Percentiles rank a stretch among this genome's conserved stretches.
phyloP scores from a whole-genome alignment of 1,284 basidiomycete species.

The Volvariella volvacea region DNA sequence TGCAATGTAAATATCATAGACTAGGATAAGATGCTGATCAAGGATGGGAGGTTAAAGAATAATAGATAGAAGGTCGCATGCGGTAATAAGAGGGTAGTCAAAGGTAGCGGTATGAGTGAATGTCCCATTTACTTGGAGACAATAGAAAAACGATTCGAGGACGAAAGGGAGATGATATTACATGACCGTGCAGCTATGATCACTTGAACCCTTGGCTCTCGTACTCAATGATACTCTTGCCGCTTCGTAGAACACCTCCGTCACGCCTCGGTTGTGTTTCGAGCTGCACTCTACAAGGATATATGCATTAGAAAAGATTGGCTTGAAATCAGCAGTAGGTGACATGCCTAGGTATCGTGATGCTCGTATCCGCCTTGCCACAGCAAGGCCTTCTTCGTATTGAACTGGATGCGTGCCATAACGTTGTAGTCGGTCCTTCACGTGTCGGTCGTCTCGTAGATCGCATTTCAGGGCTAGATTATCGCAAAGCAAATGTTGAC shows the following conservation, averaged over 20 bases:
- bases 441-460: constrained; percentile 71
- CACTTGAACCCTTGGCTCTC: constrained; percentile 57
- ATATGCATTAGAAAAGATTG: not conserved
- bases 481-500: constrained; percentile 8
- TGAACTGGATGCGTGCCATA: constrained; percentile 68
- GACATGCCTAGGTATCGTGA: constrained; percentile 81
- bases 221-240: constrained; percentile 79
- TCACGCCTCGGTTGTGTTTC: constrained; percentile 90
- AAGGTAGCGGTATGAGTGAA: too few species aligned
- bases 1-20: too few species aligned
- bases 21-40: too few species aligned
- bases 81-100: too few species aligned
- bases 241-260: constrained; percentile 87
- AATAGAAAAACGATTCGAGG: too few species aligned
- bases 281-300: constrained; percentile 80
- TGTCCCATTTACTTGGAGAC: too few species aligned
- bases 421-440: constrained; percentile 62
- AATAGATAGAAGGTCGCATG: too few species aligned
- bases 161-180: constrained; percentile 19
- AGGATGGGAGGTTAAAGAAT: too few species aligned
- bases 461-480: constrained; percentile 87
- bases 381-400: constrained; percentile 86
- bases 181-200: constrained; percentile 46
- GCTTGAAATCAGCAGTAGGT: constrained; percentile 1
- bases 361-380: constrained; percentile 87